phyloP scores from a whole-genome alignment of 1,139 yeast species.

The Saccharomyces hybrid region DNA sequence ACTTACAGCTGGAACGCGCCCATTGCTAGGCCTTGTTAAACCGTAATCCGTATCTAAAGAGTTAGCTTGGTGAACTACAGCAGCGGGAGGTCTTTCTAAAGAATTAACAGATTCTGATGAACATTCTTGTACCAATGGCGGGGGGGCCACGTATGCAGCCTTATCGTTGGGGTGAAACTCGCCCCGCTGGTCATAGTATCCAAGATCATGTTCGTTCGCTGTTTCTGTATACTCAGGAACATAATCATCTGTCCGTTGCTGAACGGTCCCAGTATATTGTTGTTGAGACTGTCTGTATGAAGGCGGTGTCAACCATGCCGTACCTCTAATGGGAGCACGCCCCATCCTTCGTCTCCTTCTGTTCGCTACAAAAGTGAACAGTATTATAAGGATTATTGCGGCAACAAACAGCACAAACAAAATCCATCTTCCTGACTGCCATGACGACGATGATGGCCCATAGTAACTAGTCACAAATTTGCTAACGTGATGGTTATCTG shows the following conservation, averaged over 20 bases:
- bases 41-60: not conserved
- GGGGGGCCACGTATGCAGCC: constrained; percentile 8
- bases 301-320: constrained; percentile 89
- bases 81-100: not conserved
- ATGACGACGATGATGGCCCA: constrained; percentile 2
- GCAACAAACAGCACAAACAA: constrained; percentile 39
- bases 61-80: not conserved
- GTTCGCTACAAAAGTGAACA: constrained; percentile 48
- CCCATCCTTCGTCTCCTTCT: constrained; percentile 54
- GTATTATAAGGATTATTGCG: constrained; percentile 35
- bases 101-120: not conserved
- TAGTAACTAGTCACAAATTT: not conserved
- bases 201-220: constrained; percentile 66
- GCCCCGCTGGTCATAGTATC: constrained; percentile 71
- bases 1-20: not conserved
- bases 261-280: constrained; percentile 36
- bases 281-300: constrained; percentile 62
- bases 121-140: constrained; percentile 5
- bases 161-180: constrained; percentile 34
- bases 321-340: constrained; percentile 62
- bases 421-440: constrained; percentile 38
- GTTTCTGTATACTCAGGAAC: constrained; percentile 67
- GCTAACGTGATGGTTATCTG: not conserved
- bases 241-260: constrained; percentile 35
- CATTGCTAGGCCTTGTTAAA: not conserved